Evolutionary conservation across 164 flowering plant genomes (phyloP), one percentile per base, ranked within the genome.

Genomic region (Vitis cinerea): DNA sequence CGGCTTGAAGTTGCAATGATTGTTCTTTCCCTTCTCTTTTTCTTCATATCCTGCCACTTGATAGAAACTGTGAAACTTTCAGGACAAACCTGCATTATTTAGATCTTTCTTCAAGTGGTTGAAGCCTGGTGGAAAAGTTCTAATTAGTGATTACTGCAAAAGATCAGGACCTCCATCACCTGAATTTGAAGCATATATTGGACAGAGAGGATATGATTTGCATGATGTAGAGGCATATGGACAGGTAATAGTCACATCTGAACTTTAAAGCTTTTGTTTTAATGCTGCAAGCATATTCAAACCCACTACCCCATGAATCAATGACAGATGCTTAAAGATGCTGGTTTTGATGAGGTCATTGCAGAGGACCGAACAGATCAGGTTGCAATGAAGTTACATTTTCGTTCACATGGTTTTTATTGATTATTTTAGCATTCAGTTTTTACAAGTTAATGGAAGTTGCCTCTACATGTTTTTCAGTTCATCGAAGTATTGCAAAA

Each of bases 51-150:
- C 1, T 37, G 44, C 44, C 7, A 37, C 4, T 37, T 37, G 44
- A 37, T 0, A 37, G 44, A 37, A 37, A 37, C 44, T 37, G 44
- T 37, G 44, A 37, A 37, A 61, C 66, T 78, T 81, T 61, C 85
- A 94, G 99, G 99, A 95, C 83, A 95, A 95, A 79, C 98, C 98
- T 19, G 85, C 90, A 37, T 63, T 95, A 16, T 95, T 95, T 71
- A 86, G 80, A 76, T 76, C 80, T 48, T 95, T 95, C 75, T 88
- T 83, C 83, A 93, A 89, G 84, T 95, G 98, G 99, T 76, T 95
- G 84, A 95, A 95, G 70, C 99, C 96, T 12, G 99, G 98, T 61
- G 99, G 99, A 49, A 88, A 75, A 75, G 89, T 95, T 80, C 91
- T 95, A n/a, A 91, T 95, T 16, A 90, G 87, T 71, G 99, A 95